These are phyloP conservation scores for Coemansia sp. DNA, from an alignment of 192 early-diverging fungal species.

Conservation along the genomic window DNA sequence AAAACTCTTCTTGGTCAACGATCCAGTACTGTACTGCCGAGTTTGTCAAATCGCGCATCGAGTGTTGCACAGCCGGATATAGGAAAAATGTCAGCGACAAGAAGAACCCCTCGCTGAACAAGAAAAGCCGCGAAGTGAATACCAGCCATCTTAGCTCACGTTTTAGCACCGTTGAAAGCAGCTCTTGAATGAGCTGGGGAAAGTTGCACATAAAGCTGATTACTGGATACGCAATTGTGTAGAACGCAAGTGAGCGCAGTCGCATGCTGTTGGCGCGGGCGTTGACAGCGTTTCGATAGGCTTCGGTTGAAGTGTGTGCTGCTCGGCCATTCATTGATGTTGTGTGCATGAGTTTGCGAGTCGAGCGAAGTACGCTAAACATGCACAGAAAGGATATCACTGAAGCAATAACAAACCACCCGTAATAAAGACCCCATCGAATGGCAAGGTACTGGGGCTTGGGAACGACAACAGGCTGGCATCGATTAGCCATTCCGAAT, in stretches of 20 bases:
- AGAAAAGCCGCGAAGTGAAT: constrained; percentile 15
- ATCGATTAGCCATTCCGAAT: constrained; percentile 24
- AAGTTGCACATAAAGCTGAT: constrained; percentile 49
- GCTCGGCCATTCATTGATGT: constrained; percentile 12
- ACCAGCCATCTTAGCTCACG: constrained; percentile 16
- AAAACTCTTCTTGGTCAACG: constrained; percentile 53
- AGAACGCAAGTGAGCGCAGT: constrained; percentile 47
- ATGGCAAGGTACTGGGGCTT: constrained; percentile 24
- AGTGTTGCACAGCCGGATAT: constrained; percentile 48
- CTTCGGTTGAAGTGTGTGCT: constrained; percentile 30
- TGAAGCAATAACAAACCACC: constrained; percentile 49
- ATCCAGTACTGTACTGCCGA: constrained; percentile 51
- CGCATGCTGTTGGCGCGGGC: constrained; percentile 51
- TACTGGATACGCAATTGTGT: constrained; percentile 47
- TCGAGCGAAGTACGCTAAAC: constrained; percentile 38
- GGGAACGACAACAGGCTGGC: constrained; percentile 20
- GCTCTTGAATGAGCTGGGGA: constrained; percentile 39
- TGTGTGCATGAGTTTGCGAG: constrained; percentile 34
- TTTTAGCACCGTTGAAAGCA: constrained; percentile 28
- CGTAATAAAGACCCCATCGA: constrained; percentile 48
- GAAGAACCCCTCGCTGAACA: constrained; percentile 44
- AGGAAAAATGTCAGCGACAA: constrained; percentile 40
- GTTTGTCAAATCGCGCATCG: constrained; percentile 44
- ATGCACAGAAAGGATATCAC: constrained; percentile 43
- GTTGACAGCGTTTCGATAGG: constrained; percentile 44